phyloP scores from a whole-genome alignment of 345 rosid genomes.

The Sapria himalayana region DNA sequence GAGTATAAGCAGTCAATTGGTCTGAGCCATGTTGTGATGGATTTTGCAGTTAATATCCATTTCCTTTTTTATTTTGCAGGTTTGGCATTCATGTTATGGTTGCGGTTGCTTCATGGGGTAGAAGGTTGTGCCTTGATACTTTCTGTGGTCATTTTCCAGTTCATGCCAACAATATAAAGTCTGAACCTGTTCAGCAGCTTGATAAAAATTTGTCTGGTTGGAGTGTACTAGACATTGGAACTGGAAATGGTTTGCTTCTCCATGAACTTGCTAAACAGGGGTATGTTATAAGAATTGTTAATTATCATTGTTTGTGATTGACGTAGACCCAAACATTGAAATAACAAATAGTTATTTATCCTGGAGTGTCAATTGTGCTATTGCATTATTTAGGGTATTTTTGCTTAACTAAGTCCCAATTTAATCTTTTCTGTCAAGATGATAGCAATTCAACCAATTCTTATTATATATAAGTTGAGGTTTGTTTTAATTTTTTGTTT shows the following conservation, averaged over 20 bases:
- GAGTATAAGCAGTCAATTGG: too few species aligned
- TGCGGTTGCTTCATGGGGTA: slow-evolving; percentile 72
- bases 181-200: slow-evolving; percentile 28
- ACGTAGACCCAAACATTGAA: too few species aligned
- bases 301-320: too few species aligned
- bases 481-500: too few species aligned
- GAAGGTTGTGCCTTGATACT: slow-evolving; percentile 43
- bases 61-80: slow-evolving; percentile 21
- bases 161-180: slow-evolving; percentile 18
- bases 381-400: too few species aligned
- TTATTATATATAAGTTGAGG: too few species aligned
- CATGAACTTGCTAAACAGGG: slow-evolving; percentile 92
- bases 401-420: too few species aligned
- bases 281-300: slow-evolving; percentile 34
- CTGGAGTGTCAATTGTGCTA: too few species aligned
- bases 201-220: slow-evolving; percentile 46
- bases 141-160: slow-evolving; percentile 27
- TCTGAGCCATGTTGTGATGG: too few species aligned
- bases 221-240: slow-evolving; percentile 94
- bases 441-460: too few species aligned
- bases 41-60: not conserved
- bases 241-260: slow-evolving; percentile 90
- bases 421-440: too few species aligned
- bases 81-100: slow-evolving; percentile 96
- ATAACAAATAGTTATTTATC: too few species aligned